Evolutionary conservation across 441 rosid species (phyloP), one percentile per base, ranked within the genome.

Genomic region (Euphorbia corollata): DNA sequence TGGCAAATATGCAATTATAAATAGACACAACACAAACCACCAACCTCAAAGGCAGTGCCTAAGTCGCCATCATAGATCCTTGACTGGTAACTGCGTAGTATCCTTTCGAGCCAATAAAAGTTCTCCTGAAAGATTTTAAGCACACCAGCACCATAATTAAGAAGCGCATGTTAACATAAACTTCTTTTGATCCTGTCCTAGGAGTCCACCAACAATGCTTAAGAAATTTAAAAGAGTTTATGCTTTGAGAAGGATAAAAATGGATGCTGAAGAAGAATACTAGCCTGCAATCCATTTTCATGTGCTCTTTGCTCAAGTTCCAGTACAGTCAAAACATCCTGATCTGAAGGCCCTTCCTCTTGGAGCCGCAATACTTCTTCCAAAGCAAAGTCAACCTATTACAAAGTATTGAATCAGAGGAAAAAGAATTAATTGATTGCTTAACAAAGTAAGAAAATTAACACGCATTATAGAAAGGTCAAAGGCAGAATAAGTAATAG

Each of bases 271-370:
- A 54, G 58, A 34, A 53, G 18, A 53, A 34, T 62, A 20, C 64
- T 51, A 51, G 87, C 96, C 91, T 90, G 92, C 74, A 87, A 67
- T 79, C 97, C 92, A 53, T 86, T 88, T 79, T 90, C 97, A 68
- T 90, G 89, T 73, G 88, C 88, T 82, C 94, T 84, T 83, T 88
- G 97, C 74, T 88, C 94, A n/a, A 90, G 86, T 83, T 87, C 94
- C 61, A 90, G 86, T 69, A 88, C 74, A 18, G 82, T 77, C 24
- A 70, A 77, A 56, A 82, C 74, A 71, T 82, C 86, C 78, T 82
- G 71, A 43, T 76, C 82, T 23, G 76, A 70, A 48, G 86, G 82
- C 23, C 86, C 88, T 59, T 82, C 83, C 73, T 71, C 82, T 70
- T 84, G 88, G 65, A 84, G 81, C 58, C 66, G 80, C 19, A 78